Base-by-base conservation (phyloP, 2,329 filamentous ascomycete species). In the Pseudogymnoascus sp. region DNA sequence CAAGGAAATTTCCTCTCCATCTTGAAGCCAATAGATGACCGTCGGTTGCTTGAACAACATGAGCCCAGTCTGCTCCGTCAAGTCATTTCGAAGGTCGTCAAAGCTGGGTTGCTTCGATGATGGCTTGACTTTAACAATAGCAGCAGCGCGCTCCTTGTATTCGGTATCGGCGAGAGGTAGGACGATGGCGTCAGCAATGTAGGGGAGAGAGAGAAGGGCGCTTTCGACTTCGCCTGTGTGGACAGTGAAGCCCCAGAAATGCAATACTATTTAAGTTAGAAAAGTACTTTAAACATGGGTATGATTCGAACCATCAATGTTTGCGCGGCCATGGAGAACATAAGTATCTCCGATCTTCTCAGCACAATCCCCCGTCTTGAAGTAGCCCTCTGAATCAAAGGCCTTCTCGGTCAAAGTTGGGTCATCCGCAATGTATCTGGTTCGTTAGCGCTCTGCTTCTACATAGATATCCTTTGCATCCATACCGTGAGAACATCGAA, bases 281-380 rank as follows among this genome's bases (percentile, higher is more conserved):
- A 61, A 59, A 57, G 16, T 37, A 11, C 25, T 61, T 14, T 60
- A 22, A 22, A 37, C 61, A 36, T 6, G 60, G 60, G 57, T 28
- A 28, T 37, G 11, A 39, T 60, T 30, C 14, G 57, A 36, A 67
- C 65, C 64, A 63, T 67, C 65, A 39, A 66, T 66, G 36, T 60
- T 65, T 59, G 62, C 61, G 39, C 65, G 60, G 8, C 65, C 65
- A 41, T 66, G 41, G 59, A 67, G 63, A 25, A 58, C 47, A 57
- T 66, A 66, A 47, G 63, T 57, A 39, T 65, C 63, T 36, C 65
- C 65, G 20, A 65, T 9, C 37, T 63, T 63, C 43, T 63, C 59
- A n/a, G 60, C 65, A 61, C 63, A 63, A 8, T 67, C 66, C n/a
- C 66, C 66, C n/a, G 60, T 67, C 63, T 63, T 66, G 59, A 66